A percentile compares a stretch with the other conserved stretches of the same genome.
Evolutionary conservation across 495 filamentous ascomycete species (phyloP).

Genomic region (Amniculicola lignicola): DNA sequence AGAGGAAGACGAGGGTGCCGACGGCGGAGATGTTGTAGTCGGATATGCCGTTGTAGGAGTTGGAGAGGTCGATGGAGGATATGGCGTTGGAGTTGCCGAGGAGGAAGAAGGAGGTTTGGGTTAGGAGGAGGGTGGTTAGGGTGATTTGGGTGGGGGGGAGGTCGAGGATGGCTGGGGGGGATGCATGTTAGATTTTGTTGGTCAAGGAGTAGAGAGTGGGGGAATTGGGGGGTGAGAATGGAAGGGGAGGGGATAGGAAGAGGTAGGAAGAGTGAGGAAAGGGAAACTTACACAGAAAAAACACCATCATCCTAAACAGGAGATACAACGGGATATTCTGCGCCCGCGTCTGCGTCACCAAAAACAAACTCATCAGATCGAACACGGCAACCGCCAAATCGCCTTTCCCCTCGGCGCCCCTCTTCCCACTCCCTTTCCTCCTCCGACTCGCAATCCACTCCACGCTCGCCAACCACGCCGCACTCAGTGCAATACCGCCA

Average conservation of each 20-base stretch:
- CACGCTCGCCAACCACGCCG: slow-evolving; percentile 11
- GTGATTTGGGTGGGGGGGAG: slow-evolving; percentile 30
- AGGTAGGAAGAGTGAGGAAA: slow-evolving; percentile 46
- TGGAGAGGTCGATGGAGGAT: slow-evolving; percentile 63
- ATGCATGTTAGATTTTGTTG: no score
- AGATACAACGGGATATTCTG: slow-evolving; percentile 83
- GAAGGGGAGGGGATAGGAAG: slow-evolving; percentile 10
- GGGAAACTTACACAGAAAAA: slow-evolving; percentile 47
- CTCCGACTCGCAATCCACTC: slow-evolving; percentile 11
- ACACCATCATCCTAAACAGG: slow-evolving; percentile 60
- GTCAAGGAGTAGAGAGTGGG: slow-evolving; percentile 31
- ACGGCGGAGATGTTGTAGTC: slow-evolving; percentile 58
- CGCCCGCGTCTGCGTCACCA: slow-evolving; percentile 79
- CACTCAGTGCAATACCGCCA: slow-evolving; percentile 25
- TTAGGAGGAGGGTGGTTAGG: slow-evolving; percentile 35
- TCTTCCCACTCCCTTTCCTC: slow-evolving; percentile 1
- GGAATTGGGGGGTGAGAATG: slow-evolving; percentile 14
- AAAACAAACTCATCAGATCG: slow-evolving; percentile 69
- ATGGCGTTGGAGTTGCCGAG: slow-evolving; percentile 89
- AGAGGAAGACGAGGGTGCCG: slow-evolving; percentile 74
- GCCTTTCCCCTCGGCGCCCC: neutral
- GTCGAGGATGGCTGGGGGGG: slow-evolving; percentile 24
- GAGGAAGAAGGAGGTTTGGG: slow-evolving; percentile 73
- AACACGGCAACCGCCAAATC: slow-evolving; percentile 50
- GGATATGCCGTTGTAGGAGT: slow-evolving; percentile 47